These are phyloP conservation scores for Flaveria brownii DNA, from an alignment of 129 eudicot genomes.

Conservation along the genomic window DNA sequence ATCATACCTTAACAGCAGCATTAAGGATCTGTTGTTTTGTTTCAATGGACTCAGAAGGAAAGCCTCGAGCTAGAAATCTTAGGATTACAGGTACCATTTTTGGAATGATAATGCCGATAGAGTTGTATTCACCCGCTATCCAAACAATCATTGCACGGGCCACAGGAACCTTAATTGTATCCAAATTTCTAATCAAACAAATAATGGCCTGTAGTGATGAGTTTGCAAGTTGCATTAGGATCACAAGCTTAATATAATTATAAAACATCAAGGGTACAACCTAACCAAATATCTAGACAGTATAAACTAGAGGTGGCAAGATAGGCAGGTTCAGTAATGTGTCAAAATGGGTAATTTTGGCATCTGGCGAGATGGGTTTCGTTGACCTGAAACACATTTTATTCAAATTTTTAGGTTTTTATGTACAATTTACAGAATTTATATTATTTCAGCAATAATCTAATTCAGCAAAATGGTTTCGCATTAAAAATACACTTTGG, in stretches of 20 bases:
- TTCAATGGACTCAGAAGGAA: slow-evolving; percentile 70
- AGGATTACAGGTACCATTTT: slow-evolving; percentile 63
- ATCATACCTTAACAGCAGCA: slow-evolving; percentile 78
- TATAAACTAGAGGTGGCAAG: not conserved
- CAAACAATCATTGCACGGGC: slow-evolving; percentile 85
- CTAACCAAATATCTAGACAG: slow-evolving; percentile 20
- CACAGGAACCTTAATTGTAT: slow-evolving; percentile 65
- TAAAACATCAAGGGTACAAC: slow-evolving; percentile 3
- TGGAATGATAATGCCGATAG: slow-evolving; percentile 59
- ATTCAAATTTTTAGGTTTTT: not conserved
- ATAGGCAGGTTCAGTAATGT: not conserved
- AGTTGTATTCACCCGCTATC: slow-evolving; percentile 85
- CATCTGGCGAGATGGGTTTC: not conserved
- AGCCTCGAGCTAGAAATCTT: slow-evolving; percentile 69
- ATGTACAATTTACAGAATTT: not conserved
- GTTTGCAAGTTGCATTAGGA: slow-evolving; percentile 20
- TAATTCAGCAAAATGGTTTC: not conserved
- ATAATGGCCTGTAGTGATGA: slow-evolving; percentile 63
- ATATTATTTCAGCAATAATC: not conserved
- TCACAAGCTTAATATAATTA: slow-evolving; percentile 7
- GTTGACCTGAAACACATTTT: not conserved
- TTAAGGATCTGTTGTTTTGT: slow-evolving; percentile 87
- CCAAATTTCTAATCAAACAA: slow-evolving; percentile 71
- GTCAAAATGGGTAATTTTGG: not conserved
- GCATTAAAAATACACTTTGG: not conserved